A percentile compares a stretch with the other conserved stretches of the same genome.
Evolutionary conservation across 139 green algal genomes (phyloP).

Genomic region (Auxenochlorella pyrenoidosa): DNA sequence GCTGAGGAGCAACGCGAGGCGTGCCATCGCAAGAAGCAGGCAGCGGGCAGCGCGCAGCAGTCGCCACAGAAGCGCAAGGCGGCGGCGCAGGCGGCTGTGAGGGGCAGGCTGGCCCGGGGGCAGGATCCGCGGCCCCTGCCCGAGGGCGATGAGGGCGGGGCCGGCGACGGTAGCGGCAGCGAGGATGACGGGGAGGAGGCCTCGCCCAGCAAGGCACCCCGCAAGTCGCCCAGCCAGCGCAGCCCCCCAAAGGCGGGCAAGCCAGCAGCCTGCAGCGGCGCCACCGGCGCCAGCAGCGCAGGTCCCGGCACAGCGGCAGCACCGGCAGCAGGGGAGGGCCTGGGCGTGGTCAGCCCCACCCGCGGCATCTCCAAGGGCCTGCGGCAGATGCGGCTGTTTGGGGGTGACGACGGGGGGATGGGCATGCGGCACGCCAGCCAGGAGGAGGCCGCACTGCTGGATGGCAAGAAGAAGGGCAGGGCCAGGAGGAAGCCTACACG

Average conservation of each 20-base stretch:
- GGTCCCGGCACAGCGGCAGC: too few relatives aligned
- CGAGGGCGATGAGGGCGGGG: too few relatives aligned
- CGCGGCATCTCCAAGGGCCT: not conserved
- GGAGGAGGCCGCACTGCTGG: not conserved
- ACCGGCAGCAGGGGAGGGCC: too few relatives aligned
- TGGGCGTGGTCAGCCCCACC: not conserved
- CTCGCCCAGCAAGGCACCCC: not conserved
- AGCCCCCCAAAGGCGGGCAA: not conserved
- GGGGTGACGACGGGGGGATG: too few relatives aligned
- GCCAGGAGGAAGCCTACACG: not conserved
- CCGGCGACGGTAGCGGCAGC: too few relatives aligned
- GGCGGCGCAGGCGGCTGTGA: not conserved
- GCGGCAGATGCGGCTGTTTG: not conserved
- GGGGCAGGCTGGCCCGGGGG: not conserved
- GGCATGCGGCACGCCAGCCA: not conserved
- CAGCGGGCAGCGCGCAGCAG: not conserved
- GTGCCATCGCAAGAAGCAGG: not conserved
- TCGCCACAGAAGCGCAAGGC: not conserved
- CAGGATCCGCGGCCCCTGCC: not conserved
- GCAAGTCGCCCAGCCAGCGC: not conserved
- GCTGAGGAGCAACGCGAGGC: not conserved
- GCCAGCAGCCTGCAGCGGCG: not conserved
- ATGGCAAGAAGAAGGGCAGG: not conserved
- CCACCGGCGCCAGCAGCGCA: not conserved
- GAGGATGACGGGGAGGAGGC: not conserved